Evolutionary conservation across 2,329 filamentous ascomycete genomes (phyloP), one percentile per base, ranked within the genome.

Genomic region (Colletotrichum sp.): DNA sequence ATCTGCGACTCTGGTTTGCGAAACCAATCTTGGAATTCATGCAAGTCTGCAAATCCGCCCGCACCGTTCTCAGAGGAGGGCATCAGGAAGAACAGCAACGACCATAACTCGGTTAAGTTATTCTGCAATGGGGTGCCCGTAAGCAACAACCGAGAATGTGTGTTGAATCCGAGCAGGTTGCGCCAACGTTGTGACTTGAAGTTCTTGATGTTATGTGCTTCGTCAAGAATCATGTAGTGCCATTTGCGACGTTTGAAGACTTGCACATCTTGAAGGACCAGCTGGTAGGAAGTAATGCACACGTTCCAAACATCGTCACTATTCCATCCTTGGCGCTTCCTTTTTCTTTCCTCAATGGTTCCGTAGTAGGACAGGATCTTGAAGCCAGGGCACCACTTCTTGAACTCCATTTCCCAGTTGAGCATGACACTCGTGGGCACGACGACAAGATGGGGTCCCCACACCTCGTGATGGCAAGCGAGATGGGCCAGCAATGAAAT

Each of bases 381-480:
- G 89, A 99, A 99, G 1, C 97, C 96, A 4, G 98, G 97, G 73
- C 96, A 95, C 92, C 96, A 99, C 83, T 99, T 99, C 83, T 99
- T 99, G 90, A 99, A 99, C 85, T 99, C 97, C 94, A 99, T 99
- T 84, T 99, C 98, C 97, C 97, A 99, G 83, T 99, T 99, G 78
- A 99, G 92, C 90, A 99, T 98, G 65, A 99, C 98, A 84, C 96
- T 99, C 3, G 97, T 99, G 2, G 97, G 97, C 3, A 99, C 97
- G 76, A 99, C 94, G 65, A 99, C 95, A 28, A 99, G 88, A 87
- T 99, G 97, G 1, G 97, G 96, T 0, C 98, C 97, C 98, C 97
- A 99, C 7, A 98, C 93, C 81, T 96, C 92, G 82, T 98, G 95
- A 52, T 95, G 91, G 77, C 96, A 96, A 10, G 98, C 97, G 43